Percentiles rank a stretch among this genome's conserved stretches.
These are phyloP conservation scores for Colletotrichum falcatum DNA, from an alignment of 2,329 filamentous ascomycete species.

Conservation along the genomic window DNA sequence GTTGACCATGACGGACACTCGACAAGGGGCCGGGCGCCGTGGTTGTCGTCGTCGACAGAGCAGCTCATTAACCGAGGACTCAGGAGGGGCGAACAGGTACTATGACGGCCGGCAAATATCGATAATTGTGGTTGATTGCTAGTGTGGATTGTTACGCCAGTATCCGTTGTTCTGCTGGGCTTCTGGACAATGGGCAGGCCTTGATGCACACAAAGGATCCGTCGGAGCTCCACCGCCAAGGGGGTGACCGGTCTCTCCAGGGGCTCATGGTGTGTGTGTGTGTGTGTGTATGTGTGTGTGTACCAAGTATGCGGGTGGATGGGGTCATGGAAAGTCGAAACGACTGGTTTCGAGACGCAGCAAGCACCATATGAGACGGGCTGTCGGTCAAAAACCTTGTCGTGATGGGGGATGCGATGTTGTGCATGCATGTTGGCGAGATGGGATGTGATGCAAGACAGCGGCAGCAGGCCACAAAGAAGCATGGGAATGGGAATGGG, in stretches of 20 bases:
- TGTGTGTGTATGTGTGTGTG: too few species aligned
- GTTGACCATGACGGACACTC: neutral
- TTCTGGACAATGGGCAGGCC: constrained; percentile 39
- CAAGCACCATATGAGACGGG: constrained; percentile 3
- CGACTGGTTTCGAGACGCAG: neutral
- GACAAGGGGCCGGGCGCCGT: neutral
- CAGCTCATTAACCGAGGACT: neutral
- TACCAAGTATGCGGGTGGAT: neutral
- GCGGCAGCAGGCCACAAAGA: constrained; percentile 18
- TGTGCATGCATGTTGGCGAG: constrained; percentile 37
- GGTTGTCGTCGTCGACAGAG: neutral
- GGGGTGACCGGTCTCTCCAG: too few species aligned
- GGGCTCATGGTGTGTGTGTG: too few species aligned
- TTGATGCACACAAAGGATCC: too few species aligned
- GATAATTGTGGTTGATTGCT: neutral
- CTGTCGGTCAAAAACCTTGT: constrained; percentile 9
- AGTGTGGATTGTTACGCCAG: neutral
- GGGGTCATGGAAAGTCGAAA: neutral
- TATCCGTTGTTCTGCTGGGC: constrained; percentile 5
- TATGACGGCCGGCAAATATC: neutral
- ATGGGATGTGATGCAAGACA: constrained; percentile 18
- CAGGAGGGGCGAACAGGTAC: neutral
- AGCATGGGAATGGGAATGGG: neutral
- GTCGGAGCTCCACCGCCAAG: constrained; percentile 39
- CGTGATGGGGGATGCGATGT: constrained; percentile 28